phyloP scores from a whole-genome alignment of 1,139 yeast species.

The Blastobotrys malaysiensis region DNA sequence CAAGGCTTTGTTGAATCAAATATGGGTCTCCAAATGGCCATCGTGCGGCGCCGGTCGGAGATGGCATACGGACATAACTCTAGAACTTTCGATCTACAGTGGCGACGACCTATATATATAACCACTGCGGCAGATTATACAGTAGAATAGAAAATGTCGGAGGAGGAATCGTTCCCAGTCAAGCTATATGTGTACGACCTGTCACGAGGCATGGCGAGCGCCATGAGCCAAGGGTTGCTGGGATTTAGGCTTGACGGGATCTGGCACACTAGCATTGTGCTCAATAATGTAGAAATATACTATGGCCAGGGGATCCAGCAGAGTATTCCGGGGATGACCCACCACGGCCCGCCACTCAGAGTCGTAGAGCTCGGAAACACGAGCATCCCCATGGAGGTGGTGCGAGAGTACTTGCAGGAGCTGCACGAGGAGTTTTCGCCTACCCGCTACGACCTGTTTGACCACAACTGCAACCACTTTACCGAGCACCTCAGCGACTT shows the following conservation, averaged over 20 bases:
- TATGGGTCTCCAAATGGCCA: no score
- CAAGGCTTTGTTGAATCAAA: no score
- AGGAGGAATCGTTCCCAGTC: conserved; percentile 32
- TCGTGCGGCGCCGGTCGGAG: neutral
- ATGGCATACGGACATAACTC: neutral
- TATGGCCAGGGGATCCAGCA: conserved; percentile 57
- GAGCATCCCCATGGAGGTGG: conserved; percentile 46
- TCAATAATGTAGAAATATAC: conserved; percentile 50
- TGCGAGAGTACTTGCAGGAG: conserved; percentile 50
- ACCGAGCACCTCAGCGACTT: conserved; percentile 55
- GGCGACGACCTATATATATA: neutral
- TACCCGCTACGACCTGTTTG: conserved; percentile 51
- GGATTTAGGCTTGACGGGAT: conserved; percentile 47
- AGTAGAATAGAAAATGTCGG: conserved; percentile 9
- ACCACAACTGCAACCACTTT: conserved; percentile 67
- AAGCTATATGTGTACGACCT: conserved; percentile 63
- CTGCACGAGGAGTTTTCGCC: conserved; percentile 45
- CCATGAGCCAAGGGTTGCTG: conserved; percentile 28
- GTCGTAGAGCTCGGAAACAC: conserved; percentile 53
- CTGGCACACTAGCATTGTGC: conserved; percentile 62
- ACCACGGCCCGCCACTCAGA: conserved; percentile 55
- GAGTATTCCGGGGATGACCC: conserved; percentile 48
- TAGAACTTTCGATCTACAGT: neutral
- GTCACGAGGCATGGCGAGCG: conserved; percentile 42
- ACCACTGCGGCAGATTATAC: neutral